Conservation (phyloP, 495 filamentous ascomycete species). For the Cercophora sp. region DNA sequence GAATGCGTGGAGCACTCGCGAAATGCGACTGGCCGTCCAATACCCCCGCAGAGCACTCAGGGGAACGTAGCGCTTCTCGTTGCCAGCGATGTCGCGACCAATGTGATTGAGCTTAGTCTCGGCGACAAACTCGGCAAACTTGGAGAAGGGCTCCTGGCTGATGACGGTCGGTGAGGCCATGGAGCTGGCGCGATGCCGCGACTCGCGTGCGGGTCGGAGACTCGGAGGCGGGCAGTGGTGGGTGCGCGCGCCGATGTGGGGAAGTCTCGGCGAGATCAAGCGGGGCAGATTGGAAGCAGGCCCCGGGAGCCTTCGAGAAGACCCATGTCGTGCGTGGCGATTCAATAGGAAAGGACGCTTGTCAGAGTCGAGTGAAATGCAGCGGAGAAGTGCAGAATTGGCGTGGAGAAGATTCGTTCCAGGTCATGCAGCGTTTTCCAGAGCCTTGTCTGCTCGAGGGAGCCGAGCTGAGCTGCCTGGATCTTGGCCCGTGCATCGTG, state of each 20-base stretch:
- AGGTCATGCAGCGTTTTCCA: background rate
- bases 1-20: slow-evolving; percentile 10
- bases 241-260: slow-evolving; percentile 1
- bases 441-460: slow-evolving; percentile 5
- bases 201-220: background rate
- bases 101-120: slow-evolving; percentile 7
- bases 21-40: slow-evolving; percentile 16
- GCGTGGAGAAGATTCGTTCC: background rate
- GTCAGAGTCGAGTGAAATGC: background rate
- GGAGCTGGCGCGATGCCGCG: background rate
- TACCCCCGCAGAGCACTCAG: slow-evolving; percentile 6
- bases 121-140: slow-evolving; percentile 15
- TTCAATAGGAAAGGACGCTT: background rate
- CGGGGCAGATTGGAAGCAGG: background rate
- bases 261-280: background rate
- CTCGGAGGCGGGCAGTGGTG: background rate
- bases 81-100: slow-evolving; percentile 5
- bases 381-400: background rate
- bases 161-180: background rate
- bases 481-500: too few species aligned
- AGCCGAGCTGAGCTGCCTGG: too few species aligned
- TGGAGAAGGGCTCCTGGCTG: slow-evolving; percentile 8
- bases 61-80: background rate
- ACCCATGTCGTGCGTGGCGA: background rate
- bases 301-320: background rate